phyloP scores from a whole-genome alignment of 2,329 filamentous ascomycete species.

The Cadophora sp. region DNA sequence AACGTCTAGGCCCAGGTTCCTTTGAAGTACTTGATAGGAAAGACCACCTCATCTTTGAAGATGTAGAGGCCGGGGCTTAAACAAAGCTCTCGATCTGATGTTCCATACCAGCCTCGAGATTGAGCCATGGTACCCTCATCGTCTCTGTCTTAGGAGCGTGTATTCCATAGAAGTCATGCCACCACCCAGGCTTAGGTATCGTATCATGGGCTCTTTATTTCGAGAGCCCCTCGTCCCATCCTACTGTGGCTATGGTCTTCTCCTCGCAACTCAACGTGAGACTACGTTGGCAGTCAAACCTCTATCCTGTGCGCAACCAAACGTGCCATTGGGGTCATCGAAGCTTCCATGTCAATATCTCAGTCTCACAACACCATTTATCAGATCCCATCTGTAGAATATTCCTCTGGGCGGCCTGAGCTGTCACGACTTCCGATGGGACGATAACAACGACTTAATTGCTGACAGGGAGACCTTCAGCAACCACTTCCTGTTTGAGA shows the following conservation, averaged over 20 bases:
- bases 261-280: background rate
- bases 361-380: background rate
- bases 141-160: conserved; percentile 5
- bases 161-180: background rate
- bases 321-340: conserved; percentile 3
- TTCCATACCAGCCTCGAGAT: background rate
- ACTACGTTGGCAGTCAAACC: background rate
- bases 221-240: no score
- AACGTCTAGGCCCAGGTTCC: no score
- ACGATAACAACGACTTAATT: background rate
- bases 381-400: background rate
- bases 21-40: no score
- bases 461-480: background rate
- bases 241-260: background rate
- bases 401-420: background rate
- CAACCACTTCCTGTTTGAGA: conserved; percentile 3
- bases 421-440: background rate
- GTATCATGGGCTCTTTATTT: background rate
- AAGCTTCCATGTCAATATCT: background rate
- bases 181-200: no score
- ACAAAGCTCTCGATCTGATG: background rate
- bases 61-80: background rate
- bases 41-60: no score
- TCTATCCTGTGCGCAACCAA: background rate
- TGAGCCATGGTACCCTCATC: background rate